Evolutionary conservation across 192 early-diverging fungal genomes (phyloP), one percentile per base, ranked within the genome.

Genomic region (Coemansia sp.): DNA sequence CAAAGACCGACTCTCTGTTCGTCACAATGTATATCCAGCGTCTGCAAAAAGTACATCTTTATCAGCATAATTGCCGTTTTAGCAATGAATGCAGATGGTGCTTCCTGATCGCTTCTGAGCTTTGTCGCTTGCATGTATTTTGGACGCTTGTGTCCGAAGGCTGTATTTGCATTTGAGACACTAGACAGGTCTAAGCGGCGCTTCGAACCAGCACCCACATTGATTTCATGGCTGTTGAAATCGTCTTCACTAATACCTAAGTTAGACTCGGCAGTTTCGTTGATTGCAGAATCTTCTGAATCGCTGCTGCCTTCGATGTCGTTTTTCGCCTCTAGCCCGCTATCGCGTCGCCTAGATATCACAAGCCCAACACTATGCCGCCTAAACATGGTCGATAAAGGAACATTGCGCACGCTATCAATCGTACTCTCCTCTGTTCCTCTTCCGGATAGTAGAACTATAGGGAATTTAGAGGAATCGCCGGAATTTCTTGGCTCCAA

Each of bases 41-140:
- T 39, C 43, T 79, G 77, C 40, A 80, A 59, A 20, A 42, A 52
- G 37, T 80, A 74, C 45, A 65, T 58, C 20, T 80, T 80, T 31
- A 51, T 56, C 13, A 80, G 62, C 16, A 80, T 59, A 51, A 74
- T 46, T 9, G 64, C 72, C 7, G 77, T 80, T 25, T 75, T 80
- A 13, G 61, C 46, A n/a, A 59, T 68, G 40, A 80, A 80, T 16
- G 56, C 16, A 33, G 28, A 56, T 33, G 46, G 6, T 18, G 16
- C n/a, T 13, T 45, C 2, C 31, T 18, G 33, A 45, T 35, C 20
- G 56, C 25, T 12, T 25, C 20, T 25, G 5, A 28, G 12, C 6
- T 16, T 23, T 49, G 46, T 6, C 13, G 21, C 6, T 49, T 49
- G 21, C 4, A 25, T 5, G 46, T 49, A 49, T 25, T 23, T 49